Conservation (phyloP, 2,329 filamentous ascomycete genomes). For the Aspergillus phoenicis region DNA sequence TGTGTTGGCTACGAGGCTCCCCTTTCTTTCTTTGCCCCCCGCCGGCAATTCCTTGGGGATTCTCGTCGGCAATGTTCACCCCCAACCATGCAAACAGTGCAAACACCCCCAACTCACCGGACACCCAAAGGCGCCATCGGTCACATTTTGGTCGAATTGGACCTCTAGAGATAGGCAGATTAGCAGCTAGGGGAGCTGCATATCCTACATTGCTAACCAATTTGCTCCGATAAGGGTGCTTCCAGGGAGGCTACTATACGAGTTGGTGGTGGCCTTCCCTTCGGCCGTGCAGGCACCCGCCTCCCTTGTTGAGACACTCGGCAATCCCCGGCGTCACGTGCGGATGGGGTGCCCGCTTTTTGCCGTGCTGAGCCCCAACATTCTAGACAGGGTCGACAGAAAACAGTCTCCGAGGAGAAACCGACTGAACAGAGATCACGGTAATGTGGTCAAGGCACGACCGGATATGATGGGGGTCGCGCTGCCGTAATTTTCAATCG, state of each 20-base stretch:
- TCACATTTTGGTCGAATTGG: background rate
- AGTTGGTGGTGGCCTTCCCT: background rate
- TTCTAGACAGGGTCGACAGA: no score
- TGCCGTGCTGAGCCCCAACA: background rate
- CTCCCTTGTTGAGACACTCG: background rate
- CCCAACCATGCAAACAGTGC: background rate
- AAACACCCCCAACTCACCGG: background rate
- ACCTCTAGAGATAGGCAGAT: background rate
- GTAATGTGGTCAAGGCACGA: no score
- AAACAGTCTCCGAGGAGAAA: no score
- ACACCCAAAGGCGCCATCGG: background rate
- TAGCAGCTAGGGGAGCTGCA: background rate
- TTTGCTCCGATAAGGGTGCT: background rate
- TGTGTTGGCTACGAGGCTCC: background rate
- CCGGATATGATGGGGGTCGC: no score
- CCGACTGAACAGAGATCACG: no score
- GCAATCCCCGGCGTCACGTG: background rate
- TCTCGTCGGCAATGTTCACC: background rate
- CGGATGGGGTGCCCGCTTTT: background rate
- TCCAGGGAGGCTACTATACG: background rate
- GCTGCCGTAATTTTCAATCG: no score
- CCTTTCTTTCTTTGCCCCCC: background rate
- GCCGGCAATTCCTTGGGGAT: background rate
- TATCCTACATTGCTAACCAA: background rate
- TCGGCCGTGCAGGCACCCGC: background rate